Evolutionary conservation across 176 grass and related monocot species (phyloP), one percentile per base, ranked within the genome.

Genomic region (Bolboschoenus planiculmis): DNA sequence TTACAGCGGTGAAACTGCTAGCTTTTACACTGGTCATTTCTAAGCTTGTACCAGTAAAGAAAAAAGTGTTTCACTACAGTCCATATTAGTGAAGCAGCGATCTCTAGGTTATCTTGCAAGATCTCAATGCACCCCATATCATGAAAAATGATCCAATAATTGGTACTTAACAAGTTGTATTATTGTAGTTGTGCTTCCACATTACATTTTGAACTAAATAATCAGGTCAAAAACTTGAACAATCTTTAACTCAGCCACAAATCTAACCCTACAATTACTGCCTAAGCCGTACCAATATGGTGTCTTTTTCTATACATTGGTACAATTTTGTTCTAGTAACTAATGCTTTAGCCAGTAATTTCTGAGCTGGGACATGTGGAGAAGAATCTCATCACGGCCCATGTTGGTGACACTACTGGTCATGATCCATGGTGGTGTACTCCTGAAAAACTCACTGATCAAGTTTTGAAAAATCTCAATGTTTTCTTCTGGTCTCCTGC

Each of bases 341-440:
- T 88, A 90, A 81, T 99, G 86, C 86, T 99, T 95, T 46, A 94
- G 87, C 92, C 96, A 99, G 78, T 95, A 95, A 86, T 99, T 99
- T 43, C 96, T 93, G 70, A 95, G 90, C 79, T 99, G 96, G 60
- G 96, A 92, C 90, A 93, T 93, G 86, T 99, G 96, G 30, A 99
- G 82, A 5, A 99, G 89, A 84, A 99, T 95, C 89, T 95, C 91
- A 43, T 99, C 96, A n/a, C 96, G 83, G 78, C 96, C 92, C 81
- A 90, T 91, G 82, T 95, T 95, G 63, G 92, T 95, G 21, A 95
- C 86, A 29, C 91, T 93, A 84, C 96, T 99, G 3, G 92, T 95
- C 92, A 99, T 99, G 88, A 99, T 93, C 96, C 96, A 95, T 50
- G 92, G 96, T 44, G 96, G 96, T 3, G 90, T 92, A 3, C 90